phyloP scores from a whole-genome alignment of 306 rosid genomes.

The Cucurbita pepo region DNA sequence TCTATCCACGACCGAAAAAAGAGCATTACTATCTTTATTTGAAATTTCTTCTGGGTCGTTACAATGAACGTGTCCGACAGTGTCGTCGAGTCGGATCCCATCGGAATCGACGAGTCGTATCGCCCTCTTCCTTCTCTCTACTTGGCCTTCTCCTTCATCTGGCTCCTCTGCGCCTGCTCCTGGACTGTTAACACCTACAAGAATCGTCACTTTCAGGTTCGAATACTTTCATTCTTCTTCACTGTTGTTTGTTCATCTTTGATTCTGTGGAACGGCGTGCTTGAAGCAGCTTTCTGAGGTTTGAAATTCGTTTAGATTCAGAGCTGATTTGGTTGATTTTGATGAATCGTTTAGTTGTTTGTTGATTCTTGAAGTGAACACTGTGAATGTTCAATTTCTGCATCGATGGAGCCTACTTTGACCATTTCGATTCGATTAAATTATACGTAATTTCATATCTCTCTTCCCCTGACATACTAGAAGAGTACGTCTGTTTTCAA shows the following conservation, averaged over 20 bases:
- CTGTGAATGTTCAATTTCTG: neutral
- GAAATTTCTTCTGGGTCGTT: neutral
- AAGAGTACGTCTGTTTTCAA: neutral
- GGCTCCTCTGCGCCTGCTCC: slow-evolving; percentile 71
- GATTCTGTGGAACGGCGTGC: neutral
- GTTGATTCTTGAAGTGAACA: neutral
- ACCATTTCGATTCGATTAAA: neutral
- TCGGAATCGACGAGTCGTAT: slow-evolving; percentile 52
- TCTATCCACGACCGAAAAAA: neutral
- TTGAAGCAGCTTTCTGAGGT: neutral
- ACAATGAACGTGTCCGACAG: slow-evolving; percentile 11
- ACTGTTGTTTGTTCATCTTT: neutral
- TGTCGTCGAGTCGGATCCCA: slow-evolving; percentile 1
- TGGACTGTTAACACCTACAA: slow-evolving; percentile 80
- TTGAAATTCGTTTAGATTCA: neutral
- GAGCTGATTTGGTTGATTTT: neutral
- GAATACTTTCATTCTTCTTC: neutral
- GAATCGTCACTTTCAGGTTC: slow-evolving; percentile 80
- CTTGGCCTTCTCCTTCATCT: slow-evolving; percentile 51
- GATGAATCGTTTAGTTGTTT: neutral
- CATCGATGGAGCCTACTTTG: neutral
- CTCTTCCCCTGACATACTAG: neutral
- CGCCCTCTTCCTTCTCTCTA: slow-evolving; percentile 67
- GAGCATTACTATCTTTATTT: neutral
- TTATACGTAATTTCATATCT: neutral